A percentile compares a stretch with the other conserved stretches of the same genome.
These are phyloP conservation scores for Candida michaelii DNA, from an alignment of 805 yeast species.

Conservation along the genomic window DNA sequence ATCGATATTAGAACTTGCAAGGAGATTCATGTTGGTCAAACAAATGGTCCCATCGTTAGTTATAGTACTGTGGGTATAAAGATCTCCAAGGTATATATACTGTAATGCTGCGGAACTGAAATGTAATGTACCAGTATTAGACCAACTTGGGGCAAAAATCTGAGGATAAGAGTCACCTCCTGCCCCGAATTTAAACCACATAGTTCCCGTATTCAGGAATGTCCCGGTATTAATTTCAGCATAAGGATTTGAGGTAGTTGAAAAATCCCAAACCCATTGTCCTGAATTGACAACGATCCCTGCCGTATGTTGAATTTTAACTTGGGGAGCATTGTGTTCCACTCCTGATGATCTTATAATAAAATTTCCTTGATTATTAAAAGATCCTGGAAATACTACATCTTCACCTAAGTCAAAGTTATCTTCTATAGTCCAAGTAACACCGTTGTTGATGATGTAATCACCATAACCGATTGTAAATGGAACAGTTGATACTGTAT, in stretches of 20 bases:
- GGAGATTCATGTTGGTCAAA: slow-evolving; percentile 18
- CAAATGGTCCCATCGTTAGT: slow-evolving; percentile 24
- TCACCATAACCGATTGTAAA: background rate
- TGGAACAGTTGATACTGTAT: background rate
- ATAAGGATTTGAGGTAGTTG: background rate
- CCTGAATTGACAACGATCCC: background rate
- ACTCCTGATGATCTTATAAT: background rate
- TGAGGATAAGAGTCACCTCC: slow-evolving; percentile 16
- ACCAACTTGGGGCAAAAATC: no score
- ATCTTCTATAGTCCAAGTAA: background rate
- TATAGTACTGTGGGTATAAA: slow-evolving; percentile 12
- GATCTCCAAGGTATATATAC: background rate
- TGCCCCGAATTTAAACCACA: slow-evolving; percentile 22
- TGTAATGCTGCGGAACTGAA: slow-evolving; percentile 20
- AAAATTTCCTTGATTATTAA: background rate
- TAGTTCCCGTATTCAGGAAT: slow-evolving; percentile 24
- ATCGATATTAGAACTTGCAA: slow-evolving; percentile 12
- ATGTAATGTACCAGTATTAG: slow-evolving; percentile 20
- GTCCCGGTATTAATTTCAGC: background rate
- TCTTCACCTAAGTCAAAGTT: background rate
- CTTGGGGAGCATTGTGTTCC: background rate
- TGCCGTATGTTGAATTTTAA: background rate
- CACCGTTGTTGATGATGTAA: background rate
- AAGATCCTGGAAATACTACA: background rate
- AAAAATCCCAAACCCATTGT: background rate